These are phyloP conservation scores for Fusarium concolor DNA, from an alignment of 2,329 filamentous ascomycete genomes.

Conservation along the genomic window DNA sequence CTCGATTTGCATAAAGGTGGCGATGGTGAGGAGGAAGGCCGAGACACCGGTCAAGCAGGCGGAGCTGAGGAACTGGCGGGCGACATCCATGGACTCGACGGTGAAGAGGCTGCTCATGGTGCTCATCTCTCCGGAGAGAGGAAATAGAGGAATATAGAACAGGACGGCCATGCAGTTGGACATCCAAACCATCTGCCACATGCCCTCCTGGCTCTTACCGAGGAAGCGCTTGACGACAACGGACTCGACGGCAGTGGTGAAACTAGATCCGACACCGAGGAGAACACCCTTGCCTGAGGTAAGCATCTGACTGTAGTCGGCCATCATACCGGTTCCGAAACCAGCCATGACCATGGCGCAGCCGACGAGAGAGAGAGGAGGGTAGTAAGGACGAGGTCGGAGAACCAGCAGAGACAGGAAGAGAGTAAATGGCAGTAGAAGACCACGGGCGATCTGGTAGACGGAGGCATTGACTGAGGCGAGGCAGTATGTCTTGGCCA, in stretches of 20 bases:
- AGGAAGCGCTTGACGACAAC: constrained; percentile 45
- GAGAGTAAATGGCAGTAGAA: constrained; percentile 44
- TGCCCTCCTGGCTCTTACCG: constrained; percentile 44
- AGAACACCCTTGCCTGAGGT: constrained; percentile 45
- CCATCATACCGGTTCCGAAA: constrained; percentile 45
- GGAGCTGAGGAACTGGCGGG: constrained; percentile 39
- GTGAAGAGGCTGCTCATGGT: constrained; percentile 38
- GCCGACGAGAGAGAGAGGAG: constrained; percentile 43
- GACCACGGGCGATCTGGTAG: constrained; percentile 45
- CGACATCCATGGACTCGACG: constrained; percentile 29
- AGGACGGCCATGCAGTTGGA: constrained; percentile 45
- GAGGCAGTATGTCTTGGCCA: constrained; percentile 47
- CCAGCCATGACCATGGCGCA: constrained; percentile 46
- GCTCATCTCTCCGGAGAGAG: constrained; percentile 41
- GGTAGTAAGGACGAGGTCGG: constrained; percentile 45
- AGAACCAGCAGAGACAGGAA: constrained; percentile 44
- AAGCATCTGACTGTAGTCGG: constrained; percentile 46
- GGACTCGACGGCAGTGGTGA: constrained; percentile 45
- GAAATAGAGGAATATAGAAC: constrained; percentile 44
- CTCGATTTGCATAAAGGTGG: constrained; percentile 46
- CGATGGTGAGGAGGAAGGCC: constrained; percentile 45
- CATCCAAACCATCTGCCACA: constrained; percentile 49
- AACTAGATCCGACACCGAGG: constrained; percentile 44
- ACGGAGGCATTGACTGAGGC: constrained; percentile 46
- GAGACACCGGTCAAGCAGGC: constrained; percentile 43